Evolutionary conservation across 2,329 filamentous ascomycete species (phyloP).

Genomic region (Lithohypha guttulata): DNA sequence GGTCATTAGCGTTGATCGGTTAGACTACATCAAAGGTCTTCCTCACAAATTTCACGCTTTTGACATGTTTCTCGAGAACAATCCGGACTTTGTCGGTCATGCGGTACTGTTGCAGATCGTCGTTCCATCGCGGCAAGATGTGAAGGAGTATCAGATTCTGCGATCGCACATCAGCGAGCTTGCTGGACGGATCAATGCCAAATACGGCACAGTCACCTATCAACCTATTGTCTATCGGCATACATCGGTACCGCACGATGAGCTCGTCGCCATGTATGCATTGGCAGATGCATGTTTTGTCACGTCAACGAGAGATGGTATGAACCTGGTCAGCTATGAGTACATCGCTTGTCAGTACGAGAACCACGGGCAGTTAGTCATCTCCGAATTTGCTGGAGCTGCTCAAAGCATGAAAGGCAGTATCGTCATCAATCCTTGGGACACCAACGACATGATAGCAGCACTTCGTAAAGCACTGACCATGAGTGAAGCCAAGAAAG

Average conservation of each 20-base stretch:
- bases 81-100: constrained; percentile 96
- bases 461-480: constrained; percentile 94
- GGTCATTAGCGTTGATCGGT: constrained; percentile 89
- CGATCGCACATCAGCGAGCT: constrained; percentile 93
- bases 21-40: constrained; percentile 98
- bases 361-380: constrained; percentile 83
- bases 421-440: constrained; percentile 96
- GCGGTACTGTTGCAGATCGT: constrained; percentile 94
- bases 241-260: constrained; percentile 89
- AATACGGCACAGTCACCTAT: constrained; percentile 91
- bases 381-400: constrained; percentile 93
- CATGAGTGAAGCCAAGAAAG: constrained; percentile 81
- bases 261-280: constrained; percentile 85
- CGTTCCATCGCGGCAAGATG: constrained; percentile 86
- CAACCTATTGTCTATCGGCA: constrained; percentile 99
- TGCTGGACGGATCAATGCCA: constrained; percentile 92
- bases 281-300: constrained; percentile 88
- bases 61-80: constrained; percentile 91
- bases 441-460: constrained; percentile 87
- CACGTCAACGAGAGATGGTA: constrained; percentile 91
- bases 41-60: constrained; percentile 94
- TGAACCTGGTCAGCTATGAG: constrained; percentile 97
- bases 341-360: constrained; percentile 92
- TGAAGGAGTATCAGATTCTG: constrained; percentile 95
- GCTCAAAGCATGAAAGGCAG: constrained; percentile 90